Conservation (phyloP, 2,329 filamentous ascomycete species). For the Xylariaceae sp. region DNA sequence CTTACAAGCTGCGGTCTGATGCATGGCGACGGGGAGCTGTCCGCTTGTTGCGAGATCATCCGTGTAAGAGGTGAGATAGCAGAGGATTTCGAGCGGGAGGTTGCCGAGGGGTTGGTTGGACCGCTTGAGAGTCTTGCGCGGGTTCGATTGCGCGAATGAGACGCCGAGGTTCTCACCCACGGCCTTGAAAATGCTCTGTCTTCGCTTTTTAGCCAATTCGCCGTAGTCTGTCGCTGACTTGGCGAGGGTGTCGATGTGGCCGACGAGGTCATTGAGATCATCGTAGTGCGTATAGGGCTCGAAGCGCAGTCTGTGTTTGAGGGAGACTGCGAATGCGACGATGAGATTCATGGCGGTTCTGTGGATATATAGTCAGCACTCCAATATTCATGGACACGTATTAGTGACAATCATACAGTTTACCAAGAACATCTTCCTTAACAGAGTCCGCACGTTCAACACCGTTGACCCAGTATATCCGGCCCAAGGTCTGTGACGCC, state of each 20-base stretch:
- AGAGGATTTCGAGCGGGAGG: constrained; percentile 75
- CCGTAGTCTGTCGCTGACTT: constrained; percentile 45
- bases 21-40: constrained; percentile 51
- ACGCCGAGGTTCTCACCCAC: constrained; percentile 70
- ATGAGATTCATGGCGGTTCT: constrained; percentile 69
- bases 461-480: constrained; percentile 78
- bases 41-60: constrained; percentile 54
- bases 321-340: constrained; percentile 67
- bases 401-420: constrained; percentile 41
- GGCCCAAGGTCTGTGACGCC: constrained; percentile 62
- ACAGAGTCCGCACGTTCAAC: constrained; percentile 52
- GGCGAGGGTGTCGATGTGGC: constrained; percentile 71
- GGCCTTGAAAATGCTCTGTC: constrained; percentile 52
- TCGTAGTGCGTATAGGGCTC: constrained; percentile 75
- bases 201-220: constrained; percentile 37
- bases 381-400: constrained; percentile 20
- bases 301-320: constrained; percentile 80
- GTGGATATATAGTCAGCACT: neutral
- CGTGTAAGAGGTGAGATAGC: constrained; percentile 62
- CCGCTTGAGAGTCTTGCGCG: constrained; percentile 69
- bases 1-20: constrained; percentile 51
- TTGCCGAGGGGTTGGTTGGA: constrained; percentile 70
- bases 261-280: constrained; percentile 64
- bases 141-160: constrained; percentile 71
- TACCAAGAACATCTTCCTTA: constrained; percentile 64